phyloP scores from a whole-genome alignment of 1,284 basidiomycete genomes.

The Sanghuangporus weigelae region DNA sequence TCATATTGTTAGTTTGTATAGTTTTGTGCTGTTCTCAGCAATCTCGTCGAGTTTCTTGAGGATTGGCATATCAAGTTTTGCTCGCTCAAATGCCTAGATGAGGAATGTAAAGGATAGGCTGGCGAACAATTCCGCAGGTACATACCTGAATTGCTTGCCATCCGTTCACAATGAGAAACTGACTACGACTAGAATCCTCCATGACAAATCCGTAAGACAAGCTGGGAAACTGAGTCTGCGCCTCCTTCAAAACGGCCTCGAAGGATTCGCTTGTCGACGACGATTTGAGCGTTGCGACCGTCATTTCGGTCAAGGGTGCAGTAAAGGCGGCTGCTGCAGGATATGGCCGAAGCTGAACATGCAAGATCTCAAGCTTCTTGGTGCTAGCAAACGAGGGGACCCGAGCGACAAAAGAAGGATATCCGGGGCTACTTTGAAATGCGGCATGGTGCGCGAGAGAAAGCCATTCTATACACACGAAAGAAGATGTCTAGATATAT shows the following conservation, averaged over 20 bases:
- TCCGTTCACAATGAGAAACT: conserved; percentile 3
- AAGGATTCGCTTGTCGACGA: neutral
- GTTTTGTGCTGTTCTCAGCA: neutral
- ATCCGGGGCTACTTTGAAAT: conserved; percentile 12
- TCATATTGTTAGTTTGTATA: conserved; percentile 10
- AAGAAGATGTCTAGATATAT: neutral
- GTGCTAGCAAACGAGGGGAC: conserved; percentile 6
- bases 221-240: neutral
- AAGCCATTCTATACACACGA: conserved; percentile 7
- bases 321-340: conserved; percentile 2
- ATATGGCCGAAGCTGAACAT: conserved; percentile 10
- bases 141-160: conserved; percentile 10
- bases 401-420: conserved; percentile 10
- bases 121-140: neutral
- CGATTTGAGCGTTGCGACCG: conserved; percentile 8
- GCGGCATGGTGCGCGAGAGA: conserved; percentile 13
- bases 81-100: neutral
- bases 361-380: conserved; percentile 1
- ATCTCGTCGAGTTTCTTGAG: neutral
- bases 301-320: conserved; percentile 10
- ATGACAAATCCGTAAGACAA: neutral
- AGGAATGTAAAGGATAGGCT: neutral
- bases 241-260: neutral
- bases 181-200: neutral
- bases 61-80: neutral